Percentiles rank a stretch among this genome's conserved stretches.
phyloP scores from a whole-genome alignment of 352 stramenopile genomes.

The Pythium biforme region DNA sequence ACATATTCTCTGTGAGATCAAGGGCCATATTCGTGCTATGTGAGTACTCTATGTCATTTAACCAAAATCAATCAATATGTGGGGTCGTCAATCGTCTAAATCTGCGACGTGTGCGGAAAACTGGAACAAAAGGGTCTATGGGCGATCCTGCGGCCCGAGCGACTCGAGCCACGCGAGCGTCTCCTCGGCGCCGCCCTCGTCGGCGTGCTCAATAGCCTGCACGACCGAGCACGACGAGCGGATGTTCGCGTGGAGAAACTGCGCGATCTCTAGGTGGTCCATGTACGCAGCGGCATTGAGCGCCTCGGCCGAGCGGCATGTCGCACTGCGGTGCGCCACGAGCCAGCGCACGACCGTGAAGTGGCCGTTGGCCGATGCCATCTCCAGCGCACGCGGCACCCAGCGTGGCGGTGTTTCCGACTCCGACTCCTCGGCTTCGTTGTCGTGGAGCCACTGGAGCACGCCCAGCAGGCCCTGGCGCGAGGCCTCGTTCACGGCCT shows the following conservation, averaged over 20 bases:
- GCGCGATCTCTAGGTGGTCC: constrained; percentile 60
- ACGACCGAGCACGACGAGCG: constrained; percentile 47
- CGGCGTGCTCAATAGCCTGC: constrained; percentile 58
- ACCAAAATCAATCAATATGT: neutral
- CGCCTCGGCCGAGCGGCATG: constrained; percentile 48
- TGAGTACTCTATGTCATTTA: neutral
- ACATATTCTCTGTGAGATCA: constrained; percentile 9
- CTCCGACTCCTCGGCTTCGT: constrained; percentile 28
- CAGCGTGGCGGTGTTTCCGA: constrained; percentile 29
- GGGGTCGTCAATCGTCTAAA: constrained; percentile 24
- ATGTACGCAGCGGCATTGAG: constrained; percentile 73
- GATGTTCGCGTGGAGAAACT: constrained; percentile 46
- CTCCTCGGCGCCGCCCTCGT: constrained; percentile 64
- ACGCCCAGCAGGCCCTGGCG: constrained; percentile 52
- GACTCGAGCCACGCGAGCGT: constrained; percentile 56
- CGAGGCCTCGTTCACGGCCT: constrained; percentile 55
- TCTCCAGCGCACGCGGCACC: constrained; percentile 54
- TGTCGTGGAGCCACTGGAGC: constrained; percentile 50
- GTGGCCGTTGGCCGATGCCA: constrained; percentile 63
- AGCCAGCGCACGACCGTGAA: constrained; percentile 62
- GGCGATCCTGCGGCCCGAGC: constrained; percentile 23
- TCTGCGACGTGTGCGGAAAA: constrained; percentile 21
- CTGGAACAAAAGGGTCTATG: neutral
- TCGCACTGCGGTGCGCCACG: constrained; percentile 43
- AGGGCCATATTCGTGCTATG: neutral